These are phyloP conservation scores for Plantago major DNA, from an alignment of 257 asterid genomes.

Conservation along the genomic window DNA sequence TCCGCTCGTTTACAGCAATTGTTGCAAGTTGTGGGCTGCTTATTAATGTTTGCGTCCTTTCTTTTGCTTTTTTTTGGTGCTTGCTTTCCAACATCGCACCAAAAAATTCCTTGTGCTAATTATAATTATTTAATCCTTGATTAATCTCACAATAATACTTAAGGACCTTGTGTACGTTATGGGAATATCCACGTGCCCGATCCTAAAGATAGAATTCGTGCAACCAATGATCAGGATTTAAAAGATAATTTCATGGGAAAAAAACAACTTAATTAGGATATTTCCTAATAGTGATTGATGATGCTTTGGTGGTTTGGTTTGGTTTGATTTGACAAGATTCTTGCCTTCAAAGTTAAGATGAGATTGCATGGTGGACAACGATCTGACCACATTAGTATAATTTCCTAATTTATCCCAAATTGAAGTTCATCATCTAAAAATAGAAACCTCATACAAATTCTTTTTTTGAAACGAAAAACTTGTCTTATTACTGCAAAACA, in stretches of 20 bases:
- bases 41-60: not conserved
- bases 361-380: conserved; percentile 1
- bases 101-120: conserved; percentile 23
- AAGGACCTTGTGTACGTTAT: conserved; percentile 25
- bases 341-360: conserved; percentile 39
- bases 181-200: conserved; percentile 40
- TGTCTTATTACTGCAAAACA: too few relatives aligned
- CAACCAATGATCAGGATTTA: conserved; percentile 33
- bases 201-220: conserved; percentile 18
- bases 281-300: too few relatives aligned
- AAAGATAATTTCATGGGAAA: too few relatives aligned
- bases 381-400: not conserved
- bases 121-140: conserved; percentile 15
- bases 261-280: too few relatives aligned
- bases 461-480: too few relatives aligned
- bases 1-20: too few relatives aligned
- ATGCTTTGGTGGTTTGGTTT: too few relatives aligned
- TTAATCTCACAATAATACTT: conserved; percentile 13
- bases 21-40: conserved; percentile 21
- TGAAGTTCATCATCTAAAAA: too few relatives aligned
- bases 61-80: conserved; percentile 2
- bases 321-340: conserved; percentile 71
- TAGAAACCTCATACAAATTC: too few relatives aligned
- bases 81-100: conserved; percentile 14
- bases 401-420: not conserved